Percentiles rank a stretch among this genome's conserved stretches.
phyloP scores from a whole-genome alignment of 768 basidiomycete species.

The Austroboletus eburneus region DNA sequence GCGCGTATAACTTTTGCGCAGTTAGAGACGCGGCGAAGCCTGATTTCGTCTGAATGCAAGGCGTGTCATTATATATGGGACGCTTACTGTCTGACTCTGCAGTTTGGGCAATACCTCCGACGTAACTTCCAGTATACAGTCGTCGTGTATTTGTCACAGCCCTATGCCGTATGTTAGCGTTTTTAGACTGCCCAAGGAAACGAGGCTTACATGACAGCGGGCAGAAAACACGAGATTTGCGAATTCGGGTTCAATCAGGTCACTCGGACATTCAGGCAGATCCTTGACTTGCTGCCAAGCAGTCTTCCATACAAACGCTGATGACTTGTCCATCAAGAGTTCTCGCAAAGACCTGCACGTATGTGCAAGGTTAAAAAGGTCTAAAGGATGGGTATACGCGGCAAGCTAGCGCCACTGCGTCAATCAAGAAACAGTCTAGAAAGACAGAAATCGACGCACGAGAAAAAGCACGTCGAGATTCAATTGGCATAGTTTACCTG shows the following conservation, averaged over 20 bases:
- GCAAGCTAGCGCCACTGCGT: slow-evolving; percentile 32
- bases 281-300: slow-evolving; percentile 30
- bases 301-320: slow-evolving; percentile 24
- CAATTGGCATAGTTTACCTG: slow-evolving; percentile 3
- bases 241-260: slow-evolving; percentile 41
- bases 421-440: neutral
- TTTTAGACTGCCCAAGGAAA: neutral
- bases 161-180: neutral
- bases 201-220: slow-evolving; percentile 15
- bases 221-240: slow-evolving; percentile 13
- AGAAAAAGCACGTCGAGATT: slow-evolving; percentile 12
- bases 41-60: neutral
- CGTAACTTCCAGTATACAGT: slow-evolving; percentile 5
- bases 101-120: slow-evolving; percentile 13
- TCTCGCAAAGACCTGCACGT: slow-evolving; percentile 36
- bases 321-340: slow-evolving; percentile 30
- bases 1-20: neutral
- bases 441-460: neutral
- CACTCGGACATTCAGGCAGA: slow-evolving; percentile 39
- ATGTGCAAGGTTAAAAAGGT: slow-evolving; percentile 33
- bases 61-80: neutral
- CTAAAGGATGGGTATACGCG: slow-evolving; percentile 33
- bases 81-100: neutral
- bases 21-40: neutral
- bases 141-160: slow-evolving; percentile 2